Evolutionary conservation across 495 filamentous ascomycete species (phyloP).

Genomic region (Cairneyella variabilis): DNA sequence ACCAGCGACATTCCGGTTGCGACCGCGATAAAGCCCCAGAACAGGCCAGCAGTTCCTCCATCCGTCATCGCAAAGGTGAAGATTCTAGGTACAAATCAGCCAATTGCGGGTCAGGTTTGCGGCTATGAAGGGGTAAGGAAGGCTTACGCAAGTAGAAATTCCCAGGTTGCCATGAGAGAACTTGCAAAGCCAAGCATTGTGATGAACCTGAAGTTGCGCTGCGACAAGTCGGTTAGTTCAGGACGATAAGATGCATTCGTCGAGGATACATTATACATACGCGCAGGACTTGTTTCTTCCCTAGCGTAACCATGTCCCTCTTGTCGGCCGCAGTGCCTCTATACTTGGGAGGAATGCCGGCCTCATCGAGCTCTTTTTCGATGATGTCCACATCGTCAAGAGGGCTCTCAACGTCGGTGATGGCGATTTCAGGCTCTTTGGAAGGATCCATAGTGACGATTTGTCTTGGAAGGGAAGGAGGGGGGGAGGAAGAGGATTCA

Average conservation of each 20-base stretch:
- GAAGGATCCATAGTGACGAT: background rate
- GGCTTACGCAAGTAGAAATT: background rate
- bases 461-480: too few relatives aligned
- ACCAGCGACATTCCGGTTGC: background rate
- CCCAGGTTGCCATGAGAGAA: background rate
- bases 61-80: background rate
- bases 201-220: conserved; percentile 1
- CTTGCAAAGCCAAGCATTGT: background rate
- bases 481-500: too few relatives aligned
- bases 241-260: background rate
- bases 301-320: background rate
- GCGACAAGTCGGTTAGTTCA: background rate
- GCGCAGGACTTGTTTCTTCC: conserved; percentile 3
- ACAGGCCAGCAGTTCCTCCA: background rate
- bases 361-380: background rate
- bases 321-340: conserved; percentile 3
- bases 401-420: background rate
- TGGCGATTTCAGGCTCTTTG: background rate
- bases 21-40: conserved; percentile 1
- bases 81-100: background rate
- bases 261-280: background rate
- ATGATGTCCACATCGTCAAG: background rate
- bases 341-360: background rate
- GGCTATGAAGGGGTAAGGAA: background rate
- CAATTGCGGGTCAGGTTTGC: too few relatives aligned